Evolutionary conservation across 31 red algal species (phyloP), one percentile per base, ranked within the genome.

Genomic region (Porphyra umbilicalis): DNA sequence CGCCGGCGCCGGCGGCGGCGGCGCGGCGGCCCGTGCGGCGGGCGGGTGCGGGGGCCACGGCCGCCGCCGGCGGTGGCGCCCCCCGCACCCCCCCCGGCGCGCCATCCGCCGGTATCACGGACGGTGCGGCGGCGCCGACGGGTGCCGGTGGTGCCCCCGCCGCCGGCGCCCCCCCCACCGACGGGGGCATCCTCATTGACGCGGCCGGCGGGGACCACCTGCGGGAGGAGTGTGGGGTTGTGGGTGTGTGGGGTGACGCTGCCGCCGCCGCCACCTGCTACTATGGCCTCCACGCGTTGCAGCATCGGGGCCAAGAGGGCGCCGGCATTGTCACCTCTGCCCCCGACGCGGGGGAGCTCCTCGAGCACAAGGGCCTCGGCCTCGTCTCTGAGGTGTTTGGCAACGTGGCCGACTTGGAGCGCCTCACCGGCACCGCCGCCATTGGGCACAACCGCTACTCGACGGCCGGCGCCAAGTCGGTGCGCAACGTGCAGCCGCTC

Each of bases 281-380:
- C 85, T 94, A 90, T 85, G 94, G 91, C 20, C 46, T 96, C 77
- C 89, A 94, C 57, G 88, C 92, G 20, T 76, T 99, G n/a, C 97
- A 99, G 46, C 97, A 99, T 76, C 91, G 97, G 13, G 94, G 97
- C 34, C 97, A 99, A 76, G 97, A 99, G 39, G 97, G 89, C 32
- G 97, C 97, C 6, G 97, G 97, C 10, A 99, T 99, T 39, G 88
- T 96, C 15, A 82, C 85, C 15, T 75, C 83, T 20, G 79, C 37
- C 76, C 74, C 33, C 9, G 35, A 74, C 4, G 79, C 78, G 29
- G 67, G 40, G 13, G 79, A 32, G 77, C 84, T 97, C 36, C 81
- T 83, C 34, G 89, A 93, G 79, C 86, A 88, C 57, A 99, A 99
- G 74, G 94, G 90, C 36, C 82, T 95, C 67, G 94, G 97, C 33